Evolutionary conservation across 2,329 filamentous ascomycete species (phyloP).

Genomic region (Magnaporthales sp.): DNA sequence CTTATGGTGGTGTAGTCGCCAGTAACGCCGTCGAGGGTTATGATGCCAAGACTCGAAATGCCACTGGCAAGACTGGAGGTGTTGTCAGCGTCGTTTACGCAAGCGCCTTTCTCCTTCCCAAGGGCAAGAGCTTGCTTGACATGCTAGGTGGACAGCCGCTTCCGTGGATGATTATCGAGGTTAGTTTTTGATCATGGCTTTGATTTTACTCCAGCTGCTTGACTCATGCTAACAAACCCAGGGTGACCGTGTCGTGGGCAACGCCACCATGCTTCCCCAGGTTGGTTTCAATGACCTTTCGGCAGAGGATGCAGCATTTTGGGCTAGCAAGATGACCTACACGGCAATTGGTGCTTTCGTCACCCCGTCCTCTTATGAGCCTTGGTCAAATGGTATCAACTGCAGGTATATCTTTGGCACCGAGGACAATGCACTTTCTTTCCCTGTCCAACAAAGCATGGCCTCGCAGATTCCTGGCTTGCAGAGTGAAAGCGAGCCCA

Average conservation of each 20-base stretch:
- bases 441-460: not conserved
- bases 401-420: not conserved
- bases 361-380: not conserved
- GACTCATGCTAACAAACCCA: not conserved
- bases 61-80: constrained; percentile 22
- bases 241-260: not conserved
- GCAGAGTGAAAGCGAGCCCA: not conserved
- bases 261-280: constrained; percentile 1
- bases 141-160: constrained; percentile 15
- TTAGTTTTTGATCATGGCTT: not conserved
- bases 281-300: constrained; percentile 1
- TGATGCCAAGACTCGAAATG: constrained; percentile 19
- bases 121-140: constrained; percentile 12
- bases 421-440: not conserved
- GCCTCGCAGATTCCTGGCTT: not conserved
- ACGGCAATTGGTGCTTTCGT: not conserved
- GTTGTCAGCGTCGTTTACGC: constrained; percentile 21
- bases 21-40: constrained; percentile 19
- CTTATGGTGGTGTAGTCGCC: constrained; percentile 22
- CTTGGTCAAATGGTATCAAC: not conserved
- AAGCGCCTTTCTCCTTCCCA: constrained; percentile 15
- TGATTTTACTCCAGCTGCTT: too few species aligned
- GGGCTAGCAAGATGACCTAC: constrained; percentile 2
- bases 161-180: constrained; percentile 15
- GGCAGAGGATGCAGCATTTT: not conserved